A percentile compares a stretch with the other conserved stretches of the same genome.
Conservation (phyloP, 2,329 filamentous ascomycete genomes). For the Onygenales sp. region DNA sequence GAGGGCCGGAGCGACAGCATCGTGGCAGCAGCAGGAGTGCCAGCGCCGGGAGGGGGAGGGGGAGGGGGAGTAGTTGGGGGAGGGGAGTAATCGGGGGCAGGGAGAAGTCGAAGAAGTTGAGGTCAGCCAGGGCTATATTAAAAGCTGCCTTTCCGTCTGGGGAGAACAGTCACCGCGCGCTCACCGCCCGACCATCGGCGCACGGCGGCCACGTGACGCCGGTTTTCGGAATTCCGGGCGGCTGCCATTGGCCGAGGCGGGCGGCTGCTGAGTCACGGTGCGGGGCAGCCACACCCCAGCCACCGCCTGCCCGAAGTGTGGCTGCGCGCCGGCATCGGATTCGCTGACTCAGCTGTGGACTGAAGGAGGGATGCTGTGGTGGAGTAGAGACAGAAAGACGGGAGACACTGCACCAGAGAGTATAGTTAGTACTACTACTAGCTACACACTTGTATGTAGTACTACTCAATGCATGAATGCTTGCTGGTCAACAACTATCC, state of each 20-base stretch:
- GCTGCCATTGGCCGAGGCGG: neutral
- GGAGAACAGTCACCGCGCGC: neutral
- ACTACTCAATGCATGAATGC: too few species aligned
- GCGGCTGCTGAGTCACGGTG: neutral
- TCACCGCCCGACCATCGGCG: neutral
- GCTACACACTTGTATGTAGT: too few species aligned
- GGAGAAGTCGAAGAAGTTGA: neutral
- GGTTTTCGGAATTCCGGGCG: neutral
- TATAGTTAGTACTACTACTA: too few species aligned
- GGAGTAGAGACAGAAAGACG: too few species aligned
- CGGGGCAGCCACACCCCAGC: neutral
- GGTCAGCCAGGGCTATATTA: too few species aligned
- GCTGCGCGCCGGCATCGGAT: too few species aligned
- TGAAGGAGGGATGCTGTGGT: too few species aligned
- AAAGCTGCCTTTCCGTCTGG: too few species aligned
- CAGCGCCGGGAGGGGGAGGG: conserved; percentile 19
- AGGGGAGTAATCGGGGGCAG: neutral
- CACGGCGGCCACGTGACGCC: neutral
- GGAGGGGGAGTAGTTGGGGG: neutral
- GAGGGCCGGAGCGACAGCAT: conserved; percentile 44
- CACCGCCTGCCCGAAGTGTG: neutral
- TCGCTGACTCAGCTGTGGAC: too few species aligned
- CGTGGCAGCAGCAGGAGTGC: conserved; percentile 23
- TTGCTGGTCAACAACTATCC: too few species aligned
- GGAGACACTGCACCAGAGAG: too few species aligned